Evolutionary conservation across 192 early-diverging fungal genomes (phyloP), one percentile per base, ranked within the genome.

Genomic region (Paraglomus occultum): DNA sequence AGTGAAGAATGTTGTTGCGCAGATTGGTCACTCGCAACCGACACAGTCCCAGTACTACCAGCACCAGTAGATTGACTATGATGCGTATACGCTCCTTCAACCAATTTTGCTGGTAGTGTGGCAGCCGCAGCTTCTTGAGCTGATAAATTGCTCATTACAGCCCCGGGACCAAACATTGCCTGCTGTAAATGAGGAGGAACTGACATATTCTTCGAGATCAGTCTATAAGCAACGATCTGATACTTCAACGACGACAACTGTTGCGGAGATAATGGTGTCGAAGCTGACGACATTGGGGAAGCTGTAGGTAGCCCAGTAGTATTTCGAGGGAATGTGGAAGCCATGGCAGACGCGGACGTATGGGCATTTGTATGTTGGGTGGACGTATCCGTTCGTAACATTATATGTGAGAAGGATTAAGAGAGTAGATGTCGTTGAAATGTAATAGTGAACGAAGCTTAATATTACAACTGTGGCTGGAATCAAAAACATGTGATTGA

Each of bases 211-310:
- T 82, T 81, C 42, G 91, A 83, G 46, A 94, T 86, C 22, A 91
- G 78, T 62, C 93, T 91, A 78, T 89, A 95, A 42, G 92, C 92
- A 45, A 91, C 79, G 63, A 95, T 94, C 64, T 97, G 95, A 64
- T 81, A 82, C 71, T 89, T 86, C 23, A 97, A 81, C 9, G 83
- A 80, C 9, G 82, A 77, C 20, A 91, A 64, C 61, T 97, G 92
- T 40, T 83, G 84, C 38, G 67, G 61, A 4, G 85, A 82, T 64
- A 91, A 84, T 22, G 78, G 74, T 8, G 75, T 70, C 42, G 45
- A 17, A 15, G 58, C 31, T 31, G 31, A 3, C 31, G 31, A 31
- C 31, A 31, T 31, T 31, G 31, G 31, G 31, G 31, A 31, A 3
- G 3, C 31, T 31, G 31, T 31, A 31, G 31, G 31, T 31, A 31